Conservation (phyloP, 768 basidiomycete genomes). For the Xanthoconium stramineum region DNA sequence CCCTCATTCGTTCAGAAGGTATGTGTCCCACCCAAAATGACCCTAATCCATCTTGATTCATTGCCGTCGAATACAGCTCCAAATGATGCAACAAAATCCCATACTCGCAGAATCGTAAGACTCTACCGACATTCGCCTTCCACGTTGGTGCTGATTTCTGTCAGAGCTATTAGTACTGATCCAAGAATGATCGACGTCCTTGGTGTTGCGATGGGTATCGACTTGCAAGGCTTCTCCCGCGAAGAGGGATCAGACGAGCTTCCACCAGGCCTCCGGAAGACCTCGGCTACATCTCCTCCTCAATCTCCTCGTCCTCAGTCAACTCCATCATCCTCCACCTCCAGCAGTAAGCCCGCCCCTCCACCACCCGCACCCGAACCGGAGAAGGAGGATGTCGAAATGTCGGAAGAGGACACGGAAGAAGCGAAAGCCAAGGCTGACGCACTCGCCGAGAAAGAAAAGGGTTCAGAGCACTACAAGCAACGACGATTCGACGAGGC, state of each 20-base stretch:
- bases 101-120: conserved; percentile 56
- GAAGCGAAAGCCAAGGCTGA: conserved; percentile 73
- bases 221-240: conserved; percentile 82
- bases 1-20: conserved; percentile 76
- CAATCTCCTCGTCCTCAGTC: conserved; percentile 30
- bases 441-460: conserved; percentile 76
- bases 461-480: conserved; percentile 82
- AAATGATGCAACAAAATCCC: conserved; percentile 67
- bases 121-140: not conserved
- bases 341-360: conserved; percentile 37
- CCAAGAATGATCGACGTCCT: conserved; percentile 93
- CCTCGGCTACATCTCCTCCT: conserved; percentile 21
- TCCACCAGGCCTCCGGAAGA: conserved; percentile 52
- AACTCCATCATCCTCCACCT: conserved; percentile 41
- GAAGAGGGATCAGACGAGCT: conserved; percentile 82
- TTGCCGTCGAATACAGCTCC: conserved; percentile 41
- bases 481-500: conserved; percentile 79
- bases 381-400: conserved; percentile 61
- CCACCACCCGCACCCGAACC: conserved; percentile 37
- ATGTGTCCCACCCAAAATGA: not conserved
- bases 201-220: conserved; percentile 90
- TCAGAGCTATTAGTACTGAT: conserved; percentile 60
- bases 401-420: conserved; percentile 62
- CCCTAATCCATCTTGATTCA: not conserved
- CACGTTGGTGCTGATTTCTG: conserved; percentile 3